Conservation (phyloP, 2,329 filamentous ascomycete species). For the Botryotinia narcissicola region DNA sequence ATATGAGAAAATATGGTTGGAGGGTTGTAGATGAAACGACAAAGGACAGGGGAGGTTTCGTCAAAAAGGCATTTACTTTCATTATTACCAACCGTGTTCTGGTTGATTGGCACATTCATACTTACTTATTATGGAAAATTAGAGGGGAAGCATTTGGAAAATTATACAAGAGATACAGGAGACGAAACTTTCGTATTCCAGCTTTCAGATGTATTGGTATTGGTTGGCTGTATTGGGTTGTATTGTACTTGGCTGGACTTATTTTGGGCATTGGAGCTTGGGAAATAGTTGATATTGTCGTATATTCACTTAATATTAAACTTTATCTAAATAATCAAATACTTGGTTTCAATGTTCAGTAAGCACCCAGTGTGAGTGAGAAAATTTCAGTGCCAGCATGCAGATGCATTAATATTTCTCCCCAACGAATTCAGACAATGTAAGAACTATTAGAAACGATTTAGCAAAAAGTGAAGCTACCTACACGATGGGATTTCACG, state of each 20-base stretch:
- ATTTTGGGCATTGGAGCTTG: background rate
- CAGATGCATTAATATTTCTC: background rate
- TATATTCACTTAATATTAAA: background rate
- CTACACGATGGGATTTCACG: background rate
- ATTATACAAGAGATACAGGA: background rate
- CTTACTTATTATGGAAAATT: background rate
- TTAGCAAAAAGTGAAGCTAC: background rate
- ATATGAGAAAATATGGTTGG: background rate
- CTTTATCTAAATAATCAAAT: constrained; percentile 7
- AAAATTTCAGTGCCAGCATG: background rate
- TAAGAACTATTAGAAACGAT: no score
- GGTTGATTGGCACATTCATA: constrained; percentile 10
- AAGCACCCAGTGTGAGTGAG: background rate
- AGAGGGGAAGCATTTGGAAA: background rate
- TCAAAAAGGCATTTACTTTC: constrained; percentile 1
- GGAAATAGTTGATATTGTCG: background rate
- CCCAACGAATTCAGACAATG: background rate
- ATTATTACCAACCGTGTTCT: background rate
- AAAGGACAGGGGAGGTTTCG: background rate
- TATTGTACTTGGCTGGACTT: constrained; percentile 5
- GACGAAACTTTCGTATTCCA: background rate
- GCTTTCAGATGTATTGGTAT: constrained; percentile 5
- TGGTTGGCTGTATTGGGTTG: background rate
- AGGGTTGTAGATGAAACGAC: constrained; percentile 7
- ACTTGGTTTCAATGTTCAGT: background rate